phyloP scores from a whole-genome alignment of 2,329 filamentous ascomycete genomes.

The Sclerotinia subarctica region DNA sequence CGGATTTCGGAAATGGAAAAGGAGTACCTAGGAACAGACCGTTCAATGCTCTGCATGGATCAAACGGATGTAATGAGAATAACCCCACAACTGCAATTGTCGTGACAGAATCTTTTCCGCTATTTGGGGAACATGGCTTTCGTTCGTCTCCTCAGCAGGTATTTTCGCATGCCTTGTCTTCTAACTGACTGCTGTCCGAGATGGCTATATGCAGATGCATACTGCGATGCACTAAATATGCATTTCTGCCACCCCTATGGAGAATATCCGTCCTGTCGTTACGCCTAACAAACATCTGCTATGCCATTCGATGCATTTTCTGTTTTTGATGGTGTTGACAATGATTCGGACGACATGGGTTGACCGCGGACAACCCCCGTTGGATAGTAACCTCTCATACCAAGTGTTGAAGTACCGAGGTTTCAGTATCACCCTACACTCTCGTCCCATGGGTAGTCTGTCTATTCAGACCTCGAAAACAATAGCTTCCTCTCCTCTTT shows the following conservation, averaged over 20 bases:
- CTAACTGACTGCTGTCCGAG: neutral
- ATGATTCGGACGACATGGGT: neutral
- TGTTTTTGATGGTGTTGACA: neutral
- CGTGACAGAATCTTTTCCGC: neutral
- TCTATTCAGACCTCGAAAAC: neutral
- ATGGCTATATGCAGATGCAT: neutral
- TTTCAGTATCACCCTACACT: neutral
- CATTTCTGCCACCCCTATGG: neutral
- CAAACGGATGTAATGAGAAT: neutral
- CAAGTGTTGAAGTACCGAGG: neutral
- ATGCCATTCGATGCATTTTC: neutral
- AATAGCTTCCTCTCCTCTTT: constrained; percentile 37
- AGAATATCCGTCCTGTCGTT: neutral
- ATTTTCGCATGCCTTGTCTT: neutral
- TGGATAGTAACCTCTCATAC: neutral
- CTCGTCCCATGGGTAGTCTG: neutral
- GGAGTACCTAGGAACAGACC: neutral
- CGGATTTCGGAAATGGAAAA: neutral
- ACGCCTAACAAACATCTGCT: neutral
- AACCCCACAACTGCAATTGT: neutral
- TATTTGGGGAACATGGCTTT: neutral
- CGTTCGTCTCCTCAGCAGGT: neutral
- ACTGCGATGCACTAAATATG: neutral
- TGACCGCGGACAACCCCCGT: neutral
- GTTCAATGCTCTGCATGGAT: neutral